Evolutionary conservation across 805 yeast species (phyloP).

Genomic region (Candida railenensis): DNA sequence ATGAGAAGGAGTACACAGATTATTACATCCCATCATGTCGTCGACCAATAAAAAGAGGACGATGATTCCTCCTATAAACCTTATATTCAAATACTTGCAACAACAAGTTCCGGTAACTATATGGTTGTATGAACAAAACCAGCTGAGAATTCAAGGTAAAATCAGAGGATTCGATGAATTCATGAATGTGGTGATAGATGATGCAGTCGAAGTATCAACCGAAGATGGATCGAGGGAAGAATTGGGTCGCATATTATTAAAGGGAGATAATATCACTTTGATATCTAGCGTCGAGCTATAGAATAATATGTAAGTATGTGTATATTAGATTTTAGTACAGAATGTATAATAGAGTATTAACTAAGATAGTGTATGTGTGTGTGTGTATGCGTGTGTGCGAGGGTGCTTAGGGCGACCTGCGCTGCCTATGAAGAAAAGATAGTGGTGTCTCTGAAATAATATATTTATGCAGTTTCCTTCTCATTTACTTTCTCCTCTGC

Average conservation of each 20-base stretch:
- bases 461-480: no score
- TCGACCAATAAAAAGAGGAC: constrained; percentile 20
- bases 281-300: constrained; percentile 45
- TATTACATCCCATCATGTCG: constrained; percentile 8
- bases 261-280: constrained; percentile 91
- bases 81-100: constrained; percentile 83
- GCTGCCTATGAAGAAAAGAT: neutral
- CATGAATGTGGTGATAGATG: constrained; percentile 75
- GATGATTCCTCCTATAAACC: constrained; percentile 87
- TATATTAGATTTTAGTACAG: neutral
- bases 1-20: neutral
- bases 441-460: neutral
- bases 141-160: constrained; percentile 73
- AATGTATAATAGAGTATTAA: neutral
- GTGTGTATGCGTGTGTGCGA: no score
- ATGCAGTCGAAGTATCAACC: constrained; percentile 60
- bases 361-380: no score
- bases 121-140: constrained; percentile 88
- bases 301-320: no score
- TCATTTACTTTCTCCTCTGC: no score
- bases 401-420: constrained; percentile 3
- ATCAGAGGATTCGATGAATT: constrained; percentile 95
- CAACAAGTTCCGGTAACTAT: constrained; percentile 76
- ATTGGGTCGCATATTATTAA: constrained; percentile 76
- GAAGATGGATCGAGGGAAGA: constrained; percentile 49